A percentile compares a stretch with the other conserved stretches of the same genome.
These are phyloP conservation scores for Ceratocystis eucalypticola DNA, from an alignment of 2,329 filamentous ascomycete genomes.

Conservation along the genomic window DNA sequence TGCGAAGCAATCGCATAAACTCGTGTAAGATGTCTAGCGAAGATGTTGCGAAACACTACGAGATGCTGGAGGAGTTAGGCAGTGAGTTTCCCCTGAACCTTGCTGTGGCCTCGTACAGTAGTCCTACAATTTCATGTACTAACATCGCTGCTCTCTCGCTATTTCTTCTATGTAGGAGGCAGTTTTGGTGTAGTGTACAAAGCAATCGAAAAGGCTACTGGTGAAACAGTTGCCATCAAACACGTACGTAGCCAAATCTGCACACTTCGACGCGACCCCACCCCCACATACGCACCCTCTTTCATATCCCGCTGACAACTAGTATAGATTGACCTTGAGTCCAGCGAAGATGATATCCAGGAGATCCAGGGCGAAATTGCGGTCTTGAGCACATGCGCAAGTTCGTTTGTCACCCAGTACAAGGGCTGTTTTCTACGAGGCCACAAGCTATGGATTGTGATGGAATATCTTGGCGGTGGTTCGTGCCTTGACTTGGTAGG, in stretches of 20 bases:
- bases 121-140: not conserved
- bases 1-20: not conserved
- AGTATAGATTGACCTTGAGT: conserved; percentile 86
- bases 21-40: conserved; percentile 39
- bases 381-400: conserved; percentile 86
- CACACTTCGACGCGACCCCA: not conserved
- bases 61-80: conserved; percentile 90
- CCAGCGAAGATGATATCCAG: conserved; percentile 94
- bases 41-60: conserved; percentile 71
- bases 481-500: conserved; percentile 85
- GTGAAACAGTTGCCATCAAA: conserved; percentile 92
- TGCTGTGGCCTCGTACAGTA: not conserved
- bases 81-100: conserved; percentile 44
- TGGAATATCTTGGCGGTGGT: conserved; percentile 93
- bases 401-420: conserved; percentile 89
- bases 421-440: conserved; percentile 92
- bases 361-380: conserved; percentile 97
- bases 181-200: conserved; percentile 97
- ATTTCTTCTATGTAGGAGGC: conserved; percentile 46
- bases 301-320: not conserved
- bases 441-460: conserved; percentile 97
- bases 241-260: conserved; percentile 49
- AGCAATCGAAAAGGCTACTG: conserved; percentile 78
- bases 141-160: conserved; percentile 11
- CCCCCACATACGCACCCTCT: not conserved